Percentiles rank a stretch among this genome's conserved stretches.
phyloP scores from a whole-genome alignment of 2,329 filamentous ascomycete genomes.

The Calonectria montana region DNA sequence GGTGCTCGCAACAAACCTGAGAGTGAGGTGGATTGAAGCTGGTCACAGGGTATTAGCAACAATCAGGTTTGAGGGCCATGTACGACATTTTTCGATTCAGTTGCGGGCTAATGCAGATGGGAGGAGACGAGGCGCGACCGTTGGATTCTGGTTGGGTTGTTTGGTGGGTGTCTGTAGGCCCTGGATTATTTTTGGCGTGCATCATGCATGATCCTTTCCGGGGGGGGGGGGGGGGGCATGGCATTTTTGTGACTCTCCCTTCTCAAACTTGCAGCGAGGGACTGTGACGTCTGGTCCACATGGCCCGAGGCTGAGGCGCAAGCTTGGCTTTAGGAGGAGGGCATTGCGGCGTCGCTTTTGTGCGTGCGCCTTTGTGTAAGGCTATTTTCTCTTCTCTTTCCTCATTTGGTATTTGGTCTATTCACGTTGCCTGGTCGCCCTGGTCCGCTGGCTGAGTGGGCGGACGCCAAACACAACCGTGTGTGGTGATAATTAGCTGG shows the following conservation, averaged over 20 bases:
- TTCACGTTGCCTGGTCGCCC: constrained; percentile 13
- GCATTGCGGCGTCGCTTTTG: background rate
- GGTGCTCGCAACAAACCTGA: background rate
- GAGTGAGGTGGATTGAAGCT: background rate
- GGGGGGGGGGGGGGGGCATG: background rate
- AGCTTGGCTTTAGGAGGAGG: background rate
- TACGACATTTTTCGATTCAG: background rate
- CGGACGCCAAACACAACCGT: constrained; percentile 9
- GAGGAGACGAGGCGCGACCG: constrained; percentile 2
- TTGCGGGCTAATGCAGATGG: constrained; percentile 17
- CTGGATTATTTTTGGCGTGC: constrained; percentile 23
- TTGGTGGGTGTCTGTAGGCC: background rate
- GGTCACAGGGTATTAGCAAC: background rate
- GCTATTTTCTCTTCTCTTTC: background rate
- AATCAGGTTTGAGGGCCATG: background rate
- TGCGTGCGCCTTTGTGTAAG: background rate
- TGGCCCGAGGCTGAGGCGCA: constrained; percentile 14
- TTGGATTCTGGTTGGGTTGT: background rate
- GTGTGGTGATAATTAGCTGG: constrained; percentile 15
- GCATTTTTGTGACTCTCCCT: background rate
- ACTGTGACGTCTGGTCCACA: constrained; percentile 19
- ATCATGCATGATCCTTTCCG: constrained; percentile 24
- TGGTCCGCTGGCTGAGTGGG: constrained; percentile 9
- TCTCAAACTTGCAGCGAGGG: constrained; percentile 13
- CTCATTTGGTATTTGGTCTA: background rate